These are phyloP conservation scores for Ophiostoma ulmi DNA, from an alignment of 2,329 filamentous ascomycete genomes.

Conservation along the genomic window DNA sequence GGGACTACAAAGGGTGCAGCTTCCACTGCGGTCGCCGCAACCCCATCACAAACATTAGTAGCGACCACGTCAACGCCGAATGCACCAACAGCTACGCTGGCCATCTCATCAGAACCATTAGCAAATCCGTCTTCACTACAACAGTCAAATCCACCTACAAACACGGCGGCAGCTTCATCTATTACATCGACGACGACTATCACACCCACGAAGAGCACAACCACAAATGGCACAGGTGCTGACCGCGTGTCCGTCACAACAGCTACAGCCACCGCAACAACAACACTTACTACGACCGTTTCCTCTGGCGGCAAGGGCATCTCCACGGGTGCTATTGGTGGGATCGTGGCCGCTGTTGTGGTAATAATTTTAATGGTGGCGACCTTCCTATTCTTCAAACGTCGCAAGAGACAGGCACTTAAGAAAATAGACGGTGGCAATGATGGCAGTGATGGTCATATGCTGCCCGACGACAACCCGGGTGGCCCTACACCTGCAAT, in stretches of 20 bases:
- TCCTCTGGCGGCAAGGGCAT: constrained; percentile 24
- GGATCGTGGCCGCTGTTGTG: constrained; percentile 33
- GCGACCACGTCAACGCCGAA: not conserved
- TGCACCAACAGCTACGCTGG: not conserved
- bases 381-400: constrained; percentile 27
- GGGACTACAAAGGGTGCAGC: not conserved
- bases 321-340: constrained; percentile 35
- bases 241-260: constrained; percentile 9
- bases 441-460: not conserved
- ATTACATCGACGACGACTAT: constrained; percentile 29
- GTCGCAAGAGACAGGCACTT: not conserved
- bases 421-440: not conserved
- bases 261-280: not conserved
- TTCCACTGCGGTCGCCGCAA: not conserved
- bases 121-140: not conserved
- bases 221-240: not conserved
- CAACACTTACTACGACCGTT: not conserved
- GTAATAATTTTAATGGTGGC: constrained; percentile 32
- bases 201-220: not conserved
- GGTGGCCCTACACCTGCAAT: not conserved
- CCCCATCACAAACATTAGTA: not conserved
- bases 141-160: not conserved
- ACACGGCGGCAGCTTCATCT: not conserved
- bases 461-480: not conserved
- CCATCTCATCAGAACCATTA: not conserved